phyloP scores from a whole-genome alignment of 495 filamentous ascomycete genomes.

The Letharia lupina region DNA sequence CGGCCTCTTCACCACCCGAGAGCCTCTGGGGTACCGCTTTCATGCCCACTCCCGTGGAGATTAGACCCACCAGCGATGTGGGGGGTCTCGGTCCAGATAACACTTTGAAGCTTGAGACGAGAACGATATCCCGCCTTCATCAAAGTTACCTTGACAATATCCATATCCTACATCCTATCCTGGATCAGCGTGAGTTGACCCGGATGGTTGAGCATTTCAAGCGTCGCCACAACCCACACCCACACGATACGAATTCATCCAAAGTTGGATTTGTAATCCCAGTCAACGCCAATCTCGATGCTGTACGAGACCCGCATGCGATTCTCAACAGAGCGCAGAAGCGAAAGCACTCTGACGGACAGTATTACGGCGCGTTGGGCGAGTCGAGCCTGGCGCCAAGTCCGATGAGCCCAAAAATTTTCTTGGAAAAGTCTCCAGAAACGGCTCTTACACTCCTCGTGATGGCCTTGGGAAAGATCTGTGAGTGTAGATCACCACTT shows the following conservation, averaged over 20 bases:
- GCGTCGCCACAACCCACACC: slow-evolving; percentile 31
- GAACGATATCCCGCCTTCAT: slow-evolving; percentile 54
- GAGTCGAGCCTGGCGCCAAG: slow-evolving; percentile 24
- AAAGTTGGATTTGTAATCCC: slow-evolving; percentile 22
- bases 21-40: slow-evolving; percentile 35
- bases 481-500: slow-evolving; percentile 48
- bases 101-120: slow-evolving; percentile 53
- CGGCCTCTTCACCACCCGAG: slow-evolving; percentile 24
- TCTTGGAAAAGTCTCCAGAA: slow-evolving; percentile 48
- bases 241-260: slow-evolving; percentile 13
- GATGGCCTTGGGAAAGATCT: slow-evolving; percentile 80
- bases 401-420: slow-evolving; percentile 28
- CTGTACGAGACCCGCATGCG: slow-evolving; percentile 3
- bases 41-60: slow-evolving; percentile 17
- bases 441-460: slow-evolving; percentile 76
- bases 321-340: slow-evolving; percentile 35
- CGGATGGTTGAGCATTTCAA: slow-evolving; percentile 48
- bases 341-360: slow-evolving; percentile 44
- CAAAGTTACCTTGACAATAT: slow-evolving; percentile 70
- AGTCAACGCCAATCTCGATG: slow-evolving; percentile 1
- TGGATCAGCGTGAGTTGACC: slow-evolving; percentile 46
- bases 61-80: slow-evolving; percentile 21
- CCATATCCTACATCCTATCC: slow-evolving; percentile 83
- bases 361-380: slow-evolving; percentile 14
- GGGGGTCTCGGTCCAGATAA: slow-evolving; percentile 53